Evolutionary conservation across 495 filamentous ascomycete species (phyloP), one percentile per base, ranked within the genome.

Genomic region (Astrocystis sublimbata): DNA sequence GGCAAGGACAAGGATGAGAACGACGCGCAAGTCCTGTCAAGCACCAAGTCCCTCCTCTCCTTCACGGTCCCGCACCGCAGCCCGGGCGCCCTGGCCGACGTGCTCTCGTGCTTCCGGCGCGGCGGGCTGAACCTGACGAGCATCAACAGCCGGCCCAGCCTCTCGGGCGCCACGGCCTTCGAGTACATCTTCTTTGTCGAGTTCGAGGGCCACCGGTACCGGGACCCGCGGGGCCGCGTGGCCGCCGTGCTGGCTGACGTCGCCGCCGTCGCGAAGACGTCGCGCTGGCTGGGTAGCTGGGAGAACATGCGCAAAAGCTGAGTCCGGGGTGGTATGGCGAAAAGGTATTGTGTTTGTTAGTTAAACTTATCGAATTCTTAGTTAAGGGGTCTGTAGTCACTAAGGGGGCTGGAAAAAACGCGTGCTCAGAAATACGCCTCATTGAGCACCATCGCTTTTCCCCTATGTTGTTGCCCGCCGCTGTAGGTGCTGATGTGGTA

Each of bases 171-270:
- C 13, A 75, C 76, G 56, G 83, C 88, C 30, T 98, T 96, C 88
- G 86, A 93, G 70, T 98, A 98, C 76, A 83, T 96, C 26, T 97
- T 98, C 75, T 89, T 98, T 73, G 88, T 97, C 21, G 94, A 98
- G 78, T 92, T 96, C 71, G 83, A 89, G 71, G 87, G 88, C 5
- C 78, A 77, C 63, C 68, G 70, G 41, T 61, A 70, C 35, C 71
- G 79, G 41, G 83, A 83, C 47, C 78, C 78, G 26, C 71, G 76
- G 26, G 81, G 81, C 28, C 72, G 75, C 53, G 85, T 88, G 1
- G 78, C 81, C 60, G 67, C 71, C 46, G 82, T 80, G 49, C 63
- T 91, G 42, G 69, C 68, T 3, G 71, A 72, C 36, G 65, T 78
- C 24, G 75, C 67, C n/a, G 58, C 56, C 33, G 72, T 77, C 58